phyloP scores from a whole-genome alignment of 2,329 filamentous ascomycete genomes.

The Diaporthe aspalathi region DNA sequence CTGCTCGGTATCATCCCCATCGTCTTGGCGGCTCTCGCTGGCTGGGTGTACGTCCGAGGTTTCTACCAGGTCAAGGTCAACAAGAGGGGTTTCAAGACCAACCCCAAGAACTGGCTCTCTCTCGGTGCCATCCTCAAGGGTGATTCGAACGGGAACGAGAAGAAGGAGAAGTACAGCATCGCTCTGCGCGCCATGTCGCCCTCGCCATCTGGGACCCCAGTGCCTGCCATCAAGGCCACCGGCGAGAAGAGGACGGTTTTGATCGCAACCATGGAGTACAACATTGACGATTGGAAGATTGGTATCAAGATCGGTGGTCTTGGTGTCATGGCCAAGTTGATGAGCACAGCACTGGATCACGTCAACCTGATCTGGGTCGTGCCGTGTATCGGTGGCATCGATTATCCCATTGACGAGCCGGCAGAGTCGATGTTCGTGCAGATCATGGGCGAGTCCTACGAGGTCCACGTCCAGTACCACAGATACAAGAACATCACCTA shows the following conservation, averaged over 20 bases:
- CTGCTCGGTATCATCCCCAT: conserved; percentile 65
- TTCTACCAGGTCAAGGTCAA: conserved; percentile 69
- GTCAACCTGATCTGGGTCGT: conserved; percentile 75
- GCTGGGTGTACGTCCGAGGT: conserved; percentile 66
- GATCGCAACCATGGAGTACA: conserved; percentile 79
- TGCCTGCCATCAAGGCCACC: conserved; percentile 39
- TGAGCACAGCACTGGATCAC: conserved; percentile 73
- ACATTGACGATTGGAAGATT: conserved; percentile 76
- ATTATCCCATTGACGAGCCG: conserved; percentile 69
- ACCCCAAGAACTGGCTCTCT: conserved; percentile 36
- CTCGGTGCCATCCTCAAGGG: conserved; percentile 38
- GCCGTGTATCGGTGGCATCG: conserved; percentile 70
- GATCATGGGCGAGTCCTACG: conserved; percentile 70
- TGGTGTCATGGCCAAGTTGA: conserved; percentile 77
- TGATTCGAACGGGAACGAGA: conserved; percentile 42
- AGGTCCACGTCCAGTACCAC: conserved; percentile 74
- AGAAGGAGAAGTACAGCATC: conserved; percentile 42
- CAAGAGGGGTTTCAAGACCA: conserved; percentile 61
- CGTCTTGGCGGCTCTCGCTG: conserved; percentile 59
- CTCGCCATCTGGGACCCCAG: conserved; percentile 32
- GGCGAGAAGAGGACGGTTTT: conserved; percentile 62
- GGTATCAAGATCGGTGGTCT: conserved; percentile 79
- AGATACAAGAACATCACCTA: conserved; percentile 53
- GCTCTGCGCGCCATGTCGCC: conserved; percentile 37
- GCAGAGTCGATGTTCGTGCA: conserved; percentile 72